Percentiles rank a stretch among this genome's conserved stretches.
Evolutionary conservation across 768 basidiomycete species (phyloP).

Genomic region (Xerocomus brunneocitrinus): DNA sequence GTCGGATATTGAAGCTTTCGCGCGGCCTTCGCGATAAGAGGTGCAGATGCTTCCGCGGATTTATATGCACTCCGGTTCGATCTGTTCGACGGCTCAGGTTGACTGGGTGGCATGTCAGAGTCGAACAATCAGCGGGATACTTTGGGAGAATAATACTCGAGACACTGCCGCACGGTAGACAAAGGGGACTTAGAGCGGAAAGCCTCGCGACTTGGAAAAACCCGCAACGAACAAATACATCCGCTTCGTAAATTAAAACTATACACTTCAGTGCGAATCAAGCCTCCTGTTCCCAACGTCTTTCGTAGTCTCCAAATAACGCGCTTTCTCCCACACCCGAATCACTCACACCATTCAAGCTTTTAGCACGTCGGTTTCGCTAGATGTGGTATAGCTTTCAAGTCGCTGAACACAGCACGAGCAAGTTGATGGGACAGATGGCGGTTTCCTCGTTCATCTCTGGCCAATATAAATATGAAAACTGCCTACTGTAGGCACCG

Average conservation of each 20-base stretch:
- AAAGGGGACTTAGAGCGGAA: neutral
- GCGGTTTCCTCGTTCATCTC: slow-evolving; percentile 57
- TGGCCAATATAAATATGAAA: neutral
- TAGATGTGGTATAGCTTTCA: slow-evolving; percentile 51
- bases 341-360: slow-evolving; percentile 41
- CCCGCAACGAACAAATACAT: too few relatives aligned
- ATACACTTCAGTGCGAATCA: slow-evolving; percentile 39
- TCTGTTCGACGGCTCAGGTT: neutral
- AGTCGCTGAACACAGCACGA: slow-evolving; percentile 49
- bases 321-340: slow-evolving; percentile 43
- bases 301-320: slow-evolving; percentile 39
- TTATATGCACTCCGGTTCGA: neutral
- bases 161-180: neutral
- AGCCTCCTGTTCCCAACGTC: slow-evolving; percentile 57
- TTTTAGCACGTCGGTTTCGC: slow-evolving; percentile 50
- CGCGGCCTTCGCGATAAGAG: slow-evolving; percentile 8
- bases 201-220: too few relatives aligned
- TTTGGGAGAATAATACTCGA: neutral
- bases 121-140: neutral
- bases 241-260: too few relatives aligned
- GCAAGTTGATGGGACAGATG: slow-evolving; percentile 46
- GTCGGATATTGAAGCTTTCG: slow-evolving; percentile 6
- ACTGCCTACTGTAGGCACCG: neutral
- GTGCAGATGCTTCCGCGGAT: neutral
- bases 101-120: slow-evolving; percentile 13